A percentile compares a stretch with the other conserved stretches of the same genome.
These are phyloP conservation scores for Exophiala spinifera DNA, from an alignment of 2,329 filamentous ascomycete species.

Conservation along the genomic window DNA sequence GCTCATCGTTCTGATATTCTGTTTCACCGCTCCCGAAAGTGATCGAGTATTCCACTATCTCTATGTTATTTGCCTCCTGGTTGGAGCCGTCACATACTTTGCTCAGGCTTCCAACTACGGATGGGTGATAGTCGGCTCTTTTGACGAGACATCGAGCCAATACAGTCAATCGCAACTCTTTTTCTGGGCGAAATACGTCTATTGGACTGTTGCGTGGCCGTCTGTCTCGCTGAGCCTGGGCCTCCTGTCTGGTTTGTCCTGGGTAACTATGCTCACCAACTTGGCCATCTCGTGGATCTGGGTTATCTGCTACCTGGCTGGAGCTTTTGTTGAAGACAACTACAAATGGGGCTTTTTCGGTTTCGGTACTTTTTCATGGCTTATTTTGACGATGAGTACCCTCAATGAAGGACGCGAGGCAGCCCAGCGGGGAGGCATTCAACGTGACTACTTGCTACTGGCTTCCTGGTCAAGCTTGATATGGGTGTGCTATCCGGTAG, in stretches of 20 bases:
- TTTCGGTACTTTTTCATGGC: constrained; percentile 50
- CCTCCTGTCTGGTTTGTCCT: constrained; percentile 53
- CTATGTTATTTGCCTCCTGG: constrained; percentile 50
- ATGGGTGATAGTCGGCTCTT: constrained; percentile 42
- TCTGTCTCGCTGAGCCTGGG: constrained; percentile 47
- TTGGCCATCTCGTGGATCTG: constrained; percentile 52
- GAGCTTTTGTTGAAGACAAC: constrained; percentile 47
- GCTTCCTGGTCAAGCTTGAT: constrained; percentile 46
- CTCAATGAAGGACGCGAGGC: constrained; percentile 39
- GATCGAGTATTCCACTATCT: constrained; percentile 59
- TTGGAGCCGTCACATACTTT: constrained; percentile 52
- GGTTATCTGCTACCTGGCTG: constrained; percentile 50
- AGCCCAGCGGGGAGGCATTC: constrained; percentile 44
- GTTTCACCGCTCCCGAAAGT: constrained; percentile 44
- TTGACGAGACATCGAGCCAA: constrained; percentile 43
- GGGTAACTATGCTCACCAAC: constrained; percentile 55
- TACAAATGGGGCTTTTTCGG: constrained; percentile 60
- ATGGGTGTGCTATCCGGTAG: constrained; percentile 48
- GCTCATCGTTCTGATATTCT: constrained; percentile 43
- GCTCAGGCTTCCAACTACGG: constrained; percentile 53
- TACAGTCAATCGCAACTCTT: too few relatives aligned
- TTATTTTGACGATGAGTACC: constrained; percentile 48
- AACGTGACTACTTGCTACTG: constrained; percentile 47
- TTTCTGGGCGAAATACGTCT: constrained; percentile 57
- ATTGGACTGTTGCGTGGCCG: constrained; percentile 55